Conservation (phyloP, 2,329 filamentous ascomycete species). For the Ophiostoma himal-ulmi region DNA sequence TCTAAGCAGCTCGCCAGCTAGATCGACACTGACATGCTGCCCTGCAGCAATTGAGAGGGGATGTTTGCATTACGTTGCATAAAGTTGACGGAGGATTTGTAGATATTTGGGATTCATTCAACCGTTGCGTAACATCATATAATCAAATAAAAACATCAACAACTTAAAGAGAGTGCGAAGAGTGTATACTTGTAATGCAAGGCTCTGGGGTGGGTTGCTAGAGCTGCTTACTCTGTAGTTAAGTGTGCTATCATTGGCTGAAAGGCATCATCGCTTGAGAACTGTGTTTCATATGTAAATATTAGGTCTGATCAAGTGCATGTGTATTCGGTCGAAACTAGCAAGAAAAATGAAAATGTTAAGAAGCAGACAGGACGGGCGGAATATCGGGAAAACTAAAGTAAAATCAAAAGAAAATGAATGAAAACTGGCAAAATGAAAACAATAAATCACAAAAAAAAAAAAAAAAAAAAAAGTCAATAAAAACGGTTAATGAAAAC, state of each 20-base stretch:
- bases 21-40: background rate
- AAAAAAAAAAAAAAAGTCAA: too few relatives aligned
- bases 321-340: too few relatives aligned
- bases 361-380: too few relatives aligned
- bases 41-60: background rate
- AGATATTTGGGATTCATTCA: slow-evolving; percentile 5
- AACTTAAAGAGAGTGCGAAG: background rate
- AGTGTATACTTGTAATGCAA: background rate
- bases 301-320: too few relatives aligned
- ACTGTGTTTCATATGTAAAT: too few relatives aligned
- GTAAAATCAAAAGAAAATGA: too few relatives aligned
- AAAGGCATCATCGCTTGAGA: background rate
- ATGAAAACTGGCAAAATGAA: too few relatives aligned
- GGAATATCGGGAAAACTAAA: too few relatives aligned
- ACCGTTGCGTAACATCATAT: slow-evolving; percentile 4
- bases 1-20: slow-evolving; percentile 21
- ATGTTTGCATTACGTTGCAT: background rate
- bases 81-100: background rate
- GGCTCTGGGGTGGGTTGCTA: background rate
- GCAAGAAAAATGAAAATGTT: too few relatives aligned
- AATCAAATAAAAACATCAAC: background rate
- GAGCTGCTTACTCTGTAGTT: background rate
- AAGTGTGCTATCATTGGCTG: background rate
- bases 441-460: too few relatives aligned
- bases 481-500: too few relatives aligned